These are phyloP conservation scores for Symbiotaphrina buchneri DNA, from an alignment of 495 filamentous ascomycete genomes.

Conservation along the genomic window DNA sequence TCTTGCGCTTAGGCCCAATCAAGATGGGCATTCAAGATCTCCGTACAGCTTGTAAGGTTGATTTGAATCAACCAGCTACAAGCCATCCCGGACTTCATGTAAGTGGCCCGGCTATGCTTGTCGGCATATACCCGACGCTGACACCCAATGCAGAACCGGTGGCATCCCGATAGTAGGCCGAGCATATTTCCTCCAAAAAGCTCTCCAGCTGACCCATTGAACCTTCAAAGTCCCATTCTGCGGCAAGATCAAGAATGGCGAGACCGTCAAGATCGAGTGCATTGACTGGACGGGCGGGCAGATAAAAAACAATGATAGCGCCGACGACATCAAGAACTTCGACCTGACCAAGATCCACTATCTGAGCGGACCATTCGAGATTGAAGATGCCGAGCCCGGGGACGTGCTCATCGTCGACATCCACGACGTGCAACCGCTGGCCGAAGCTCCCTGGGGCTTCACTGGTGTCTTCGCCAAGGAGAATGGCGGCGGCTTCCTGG, in stretches of 20 bases:
- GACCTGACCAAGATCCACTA: conserved; percentile 77
- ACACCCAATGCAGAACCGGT: conserved; percentile 67
- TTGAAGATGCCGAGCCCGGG: conserved; percentile 69
- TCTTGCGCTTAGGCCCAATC: too few relatives aligned
- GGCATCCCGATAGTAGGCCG: conserved; percentile 70
- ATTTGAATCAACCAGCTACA: too few relatives aligned
- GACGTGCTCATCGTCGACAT: conserved; percentile 83
- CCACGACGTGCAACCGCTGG: conserved; percentile 82
- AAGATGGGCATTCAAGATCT: too few relatives aligned
- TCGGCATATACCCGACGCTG: too few relatives aligned
- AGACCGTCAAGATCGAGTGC: conserved; percentile 91
- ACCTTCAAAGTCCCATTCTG: conserved; percentile 42
- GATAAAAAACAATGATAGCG: conserved; percentile 72
- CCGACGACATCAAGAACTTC: conserved; percentile 70
- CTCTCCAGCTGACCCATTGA: not conserved
- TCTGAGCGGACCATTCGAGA: conserved; percentile 76
- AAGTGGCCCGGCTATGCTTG: too few relatives aligned
- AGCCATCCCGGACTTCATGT: too few relatives aligned
- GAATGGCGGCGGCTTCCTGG: conserved; percentile 83
- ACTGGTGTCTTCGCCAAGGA: conserved; percentile 61
- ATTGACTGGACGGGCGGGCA: conserved; percentile 72
- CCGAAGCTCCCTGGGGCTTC: conserved; percentile 82
- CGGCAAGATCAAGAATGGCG: conserved; percentile 58
- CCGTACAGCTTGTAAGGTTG: too few relatives aligned
- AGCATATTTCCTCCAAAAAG: conserved; percentile 1